A percentile compares a stretch with the other conserved stretches of the same genome.
Evolutionary conservation across 768 basidiomycete genomes (phyloP).

Genomic region (Fistulinella prunicolor): DNA sequence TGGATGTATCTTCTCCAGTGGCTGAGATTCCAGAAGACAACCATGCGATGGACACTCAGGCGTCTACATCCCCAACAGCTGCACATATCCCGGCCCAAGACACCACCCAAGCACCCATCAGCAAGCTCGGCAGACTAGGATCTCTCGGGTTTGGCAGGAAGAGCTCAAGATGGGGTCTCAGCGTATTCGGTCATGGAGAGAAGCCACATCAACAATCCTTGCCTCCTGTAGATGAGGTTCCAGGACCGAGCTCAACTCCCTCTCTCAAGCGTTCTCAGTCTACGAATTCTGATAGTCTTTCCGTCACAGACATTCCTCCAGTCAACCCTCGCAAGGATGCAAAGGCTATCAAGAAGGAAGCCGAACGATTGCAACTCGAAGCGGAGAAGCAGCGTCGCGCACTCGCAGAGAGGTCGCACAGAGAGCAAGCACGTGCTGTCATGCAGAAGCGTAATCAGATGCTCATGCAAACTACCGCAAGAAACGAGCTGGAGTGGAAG

Average conservation of each 20-base stretch:
- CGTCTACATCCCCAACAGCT: constrained; percentile 41
- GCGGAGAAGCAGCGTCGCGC: constrained; percentile 83
- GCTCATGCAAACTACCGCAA: constrained; percentile 51
- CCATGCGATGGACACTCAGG: constrained; percentile 44
- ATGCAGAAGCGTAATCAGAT: constrained; percentile 85
- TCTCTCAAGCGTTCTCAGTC: constrained; percentile 80
- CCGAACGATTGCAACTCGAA: constrained; percentile 71
- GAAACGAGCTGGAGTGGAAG: constrained; percentile 64
- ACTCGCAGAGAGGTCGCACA: constrained; percentile 67
- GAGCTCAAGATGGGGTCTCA: constrained; percentile 59
- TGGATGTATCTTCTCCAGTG: constrained; percentile 56
- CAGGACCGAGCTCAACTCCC: constrained; percentile 51
- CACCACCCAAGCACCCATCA: constrained; percentile 39
- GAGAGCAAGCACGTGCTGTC: constrained; percentile 89
- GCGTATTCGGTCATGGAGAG: constrained; percentile 70
- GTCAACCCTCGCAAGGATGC: constrained; percentile 48
- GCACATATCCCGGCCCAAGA: constrained; percentile 38
- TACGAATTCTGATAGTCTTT: constrained; percentile 69
- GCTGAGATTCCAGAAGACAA: constrained; percentile 44
- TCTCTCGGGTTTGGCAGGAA: constrained; percentile 68
- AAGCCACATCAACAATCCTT: constrained; percentile 59
- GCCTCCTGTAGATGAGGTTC: constrained; percentile 72
- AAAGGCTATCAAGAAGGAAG: constrained; percentile 81
- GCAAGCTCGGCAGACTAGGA: constrained; percentile 57
- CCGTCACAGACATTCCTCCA: constrained; percentile 48